A percentile compares a stretch with the other conserved stretches of the same genome.
phyloP scores from a whole-genome alignment of 805 yeast species.

The Saccharomycopsis olivae region DNA sequence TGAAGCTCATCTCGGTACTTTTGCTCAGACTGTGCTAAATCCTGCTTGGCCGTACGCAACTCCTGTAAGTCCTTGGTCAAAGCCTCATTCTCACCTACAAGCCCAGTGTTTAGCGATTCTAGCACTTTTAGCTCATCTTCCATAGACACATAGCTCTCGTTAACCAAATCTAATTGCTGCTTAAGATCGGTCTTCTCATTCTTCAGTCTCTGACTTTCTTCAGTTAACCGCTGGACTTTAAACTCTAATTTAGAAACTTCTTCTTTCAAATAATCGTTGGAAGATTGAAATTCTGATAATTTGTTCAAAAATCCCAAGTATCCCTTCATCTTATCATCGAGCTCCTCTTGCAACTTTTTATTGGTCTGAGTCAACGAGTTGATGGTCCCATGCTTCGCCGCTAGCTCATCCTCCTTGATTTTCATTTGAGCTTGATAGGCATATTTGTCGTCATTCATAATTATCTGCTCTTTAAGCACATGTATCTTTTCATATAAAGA shows the following conservation, averaged over 20 bases:
- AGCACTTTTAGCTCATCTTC: constrained; percentile 1
- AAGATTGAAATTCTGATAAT: constrained; percentile 11
- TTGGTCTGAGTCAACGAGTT: constrained; percentile 6
- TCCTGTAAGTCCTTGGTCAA: background rate
- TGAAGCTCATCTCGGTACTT: background rate
- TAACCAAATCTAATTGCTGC: background rate
- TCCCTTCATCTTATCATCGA: constrained; percentile 11
- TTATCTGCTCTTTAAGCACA: constrained; percentile 9
- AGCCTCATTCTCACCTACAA: background rate
- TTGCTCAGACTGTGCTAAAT: background rate
- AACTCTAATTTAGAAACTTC: constrained; percentile 9
- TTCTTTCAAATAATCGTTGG: constrained; percentile 10
- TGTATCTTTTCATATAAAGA: constrained; percentile 12
- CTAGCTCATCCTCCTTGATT: constrained; percentile 4
- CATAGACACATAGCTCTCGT: background rate
- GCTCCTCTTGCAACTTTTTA: constrained; percentile 8
- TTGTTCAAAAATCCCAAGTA: constrained; percentile 8
- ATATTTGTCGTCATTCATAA: constrained; percentile 8
- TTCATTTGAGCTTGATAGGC: constrained; percentile 7
- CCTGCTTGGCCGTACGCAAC: background rate
- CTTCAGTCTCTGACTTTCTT: constrained; percentile 4
- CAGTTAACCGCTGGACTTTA: constrained; percentile 1
- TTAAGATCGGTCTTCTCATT: constrained; percentile 1
- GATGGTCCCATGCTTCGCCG: constrained; percentile 3
- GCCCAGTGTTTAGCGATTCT: background rate